Percentiles rank a stretch among this genome's conserved stretches.
Evolutionary conservation across 1,284 basidiomycete genomes (phyloP).

Genomic region (Xerocomus nothofagi): DNA sequence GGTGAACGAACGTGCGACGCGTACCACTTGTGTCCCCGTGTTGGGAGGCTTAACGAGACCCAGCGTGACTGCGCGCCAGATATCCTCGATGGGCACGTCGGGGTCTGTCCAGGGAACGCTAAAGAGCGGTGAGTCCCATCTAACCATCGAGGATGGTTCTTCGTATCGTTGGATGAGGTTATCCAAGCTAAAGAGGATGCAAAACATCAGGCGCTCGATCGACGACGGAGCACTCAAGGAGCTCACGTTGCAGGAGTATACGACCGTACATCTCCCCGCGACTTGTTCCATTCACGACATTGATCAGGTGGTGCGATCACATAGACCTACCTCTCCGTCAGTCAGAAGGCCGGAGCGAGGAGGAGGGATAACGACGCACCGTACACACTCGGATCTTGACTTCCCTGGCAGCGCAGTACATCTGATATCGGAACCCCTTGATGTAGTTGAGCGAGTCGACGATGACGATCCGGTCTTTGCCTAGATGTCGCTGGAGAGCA

Average conservation of each 20-base stretch:
- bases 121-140: conserved; percentile 96
- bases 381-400: conserved; percentile 85
- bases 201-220: not conserved
- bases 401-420: conserved; percentile 95
- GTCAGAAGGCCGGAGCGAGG: not conserved
- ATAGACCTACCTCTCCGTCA: conserved; percentile 54
- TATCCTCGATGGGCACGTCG: conserved; percentile 65
- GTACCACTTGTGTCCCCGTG: conserved; percentile 77
- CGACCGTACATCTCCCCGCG: conserved; percentile 45
- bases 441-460: conserved; percentile 95
- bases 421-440: conserved; percentile 96
- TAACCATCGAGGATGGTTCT: conserved; percentile 94
- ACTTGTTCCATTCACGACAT: conserved; percentile 76
- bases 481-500: conserved; percentile 76
- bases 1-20: conserved; percentile 27
- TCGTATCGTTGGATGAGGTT: conserved; percentile 90
- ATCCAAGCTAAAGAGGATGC: conserved; percentile 61
- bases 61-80: conserved; percentile 82
- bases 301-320: conserved; percentile 78
- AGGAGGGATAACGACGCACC: conserved; percentile 49
- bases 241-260: conserved; percentile 76
- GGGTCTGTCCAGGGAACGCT: conserved; percentile 78
- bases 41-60: conserved; percentile 86
- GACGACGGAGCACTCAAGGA: conserved; percentile 8
- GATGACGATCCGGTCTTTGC: conserved; percentile 77